Base-by-base conservation (phyloP, 116 monocot genomes). In the Cymodocea nodosa region DNA sequence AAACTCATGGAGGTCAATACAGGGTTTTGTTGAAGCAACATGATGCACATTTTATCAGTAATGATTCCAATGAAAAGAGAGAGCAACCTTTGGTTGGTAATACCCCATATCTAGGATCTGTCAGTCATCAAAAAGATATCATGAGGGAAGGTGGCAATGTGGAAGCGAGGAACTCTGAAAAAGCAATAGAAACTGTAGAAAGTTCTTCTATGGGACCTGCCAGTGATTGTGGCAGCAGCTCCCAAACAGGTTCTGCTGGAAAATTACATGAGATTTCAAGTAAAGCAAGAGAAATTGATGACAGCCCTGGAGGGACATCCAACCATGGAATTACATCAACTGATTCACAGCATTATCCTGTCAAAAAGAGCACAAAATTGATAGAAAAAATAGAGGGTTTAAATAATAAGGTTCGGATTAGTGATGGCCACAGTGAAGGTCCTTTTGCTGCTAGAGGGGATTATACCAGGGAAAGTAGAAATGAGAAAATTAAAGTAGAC, bases 371-470 rank as follows among this genome's bases (percentile, higher is more conserved):
- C 69, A 60, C 73, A 15, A 50, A 75, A 16, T 75, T 90, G 30
- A 80, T 90, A 60, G 87, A 81, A 53, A 90, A 90, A 65, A 79
- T 85, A 61, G 85, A 81, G 74, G 69, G 65, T 18, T 76, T 90
- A 74, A 87, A 87, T 74, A 83, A 70, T 65, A 87, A 83, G 83
- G 70, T 73, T 66, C 75, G 81, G 51, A 75, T 60, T 71, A 68
- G 56, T 75, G 80, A 89, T 70, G 62, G 50, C 30, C 77, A 68
- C 15, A 60, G 30, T 65, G 74, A 70, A 25, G 74, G 48, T 49
- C 55, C 53, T 69, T 11, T 58, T 23, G 54, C 69, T 44, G 54
- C 66, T 13, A 75, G 53, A 44, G 52, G 56, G 35, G 78, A 77
- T 24, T 73, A 73, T 52, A 3, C 51, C 14, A 77, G 36, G 65